Evolutionary conservation across 176 grass and related monocot genomes (phyloP).

Genomic region (Avena atlantica): DNA sequence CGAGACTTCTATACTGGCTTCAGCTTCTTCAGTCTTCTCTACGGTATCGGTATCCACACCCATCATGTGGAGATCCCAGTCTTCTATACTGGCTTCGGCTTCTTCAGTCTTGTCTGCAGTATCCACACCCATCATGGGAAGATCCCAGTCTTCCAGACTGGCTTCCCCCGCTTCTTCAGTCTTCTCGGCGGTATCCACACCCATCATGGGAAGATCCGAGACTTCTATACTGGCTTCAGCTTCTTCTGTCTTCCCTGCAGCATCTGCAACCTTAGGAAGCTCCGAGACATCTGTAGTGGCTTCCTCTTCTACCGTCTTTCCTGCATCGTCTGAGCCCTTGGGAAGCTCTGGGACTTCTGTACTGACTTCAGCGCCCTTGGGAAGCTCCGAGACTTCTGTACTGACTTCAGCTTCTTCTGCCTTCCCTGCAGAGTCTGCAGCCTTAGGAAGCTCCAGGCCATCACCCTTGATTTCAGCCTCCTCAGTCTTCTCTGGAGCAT

Average conservation of each 20-base stretch:
- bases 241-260: constrained; percentile 39
- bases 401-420: constrained; percentile 16
- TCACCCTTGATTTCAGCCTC: background rate
- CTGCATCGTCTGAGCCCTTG: background rate
- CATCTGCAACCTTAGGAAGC: background rate
- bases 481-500: constrained; percentile 40
- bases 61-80: background rate
- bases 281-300: background rate
- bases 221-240: background rate
- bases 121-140: too few relatives aligned
- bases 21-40: constrained; percentile 41
- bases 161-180: constrained; percentile 25
- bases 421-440: background rate
- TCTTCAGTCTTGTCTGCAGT: background rate
- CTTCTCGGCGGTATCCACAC: constrained; percentile 23
- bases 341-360: background rate
- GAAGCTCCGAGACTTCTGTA: background rate
- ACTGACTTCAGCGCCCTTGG: background rate
- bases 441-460: background rate
- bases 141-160: too few relatives aligned
- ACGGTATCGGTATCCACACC: background rate
- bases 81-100: background rate
- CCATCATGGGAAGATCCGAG: background rate
- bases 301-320: constrained; percentile 6
- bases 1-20: background rate